Evolutionary conservation across 495 filamentous ascomycete species (phyloP).

Genomic region (Podospora bellae-mahoneyi): DNA sequence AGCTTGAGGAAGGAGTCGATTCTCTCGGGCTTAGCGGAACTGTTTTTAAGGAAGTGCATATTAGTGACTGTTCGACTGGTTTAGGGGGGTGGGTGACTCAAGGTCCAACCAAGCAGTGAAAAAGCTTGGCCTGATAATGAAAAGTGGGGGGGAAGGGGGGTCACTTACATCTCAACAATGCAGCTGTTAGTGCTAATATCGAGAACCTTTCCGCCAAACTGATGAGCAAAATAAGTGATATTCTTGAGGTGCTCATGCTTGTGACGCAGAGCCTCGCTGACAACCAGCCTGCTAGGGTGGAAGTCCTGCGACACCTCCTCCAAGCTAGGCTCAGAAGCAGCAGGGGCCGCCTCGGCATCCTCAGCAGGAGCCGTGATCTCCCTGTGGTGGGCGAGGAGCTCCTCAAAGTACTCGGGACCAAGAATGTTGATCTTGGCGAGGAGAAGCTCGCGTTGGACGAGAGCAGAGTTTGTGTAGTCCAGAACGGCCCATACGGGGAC

Average conservation of each 20-base stretch:
- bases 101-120: slow-evolving; percentile 21
- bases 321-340: slow-evolving; percentile 31
- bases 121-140: slow-evolving; percentile 1
- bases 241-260: slow-evolving; percentile 96
- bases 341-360: slow-evolving; percentile 35
- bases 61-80: background rate
- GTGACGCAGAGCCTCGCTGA: slow-evolving; percentile 82
- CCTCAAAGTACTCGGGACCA: slow-evolving; percentile 96
- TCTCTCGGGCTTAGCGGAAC: slow-evolving; percentile 85
- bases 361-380: slow-evolving; percentile 53
- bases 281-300: slow-evolving; percentile 80
- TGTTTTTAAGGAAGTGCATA: slow-evolving; percentile 31
- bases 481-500: slow-evolving; percentile 98
- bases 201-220: slow-evolving; percentile 94
- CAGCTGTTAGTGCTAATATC: slow-evolving; percentile 98
- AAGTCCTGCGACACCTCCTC: slow-evolving; percentile 59
- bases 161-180: slow-evolving; percentile 93
- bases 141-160: background rate
- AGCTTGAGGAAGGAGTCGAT: slow-evolving; percentile 98
- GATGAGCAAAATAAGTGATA: slow-evolving; percentile 92
- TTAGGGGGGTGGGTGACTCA: background rate
- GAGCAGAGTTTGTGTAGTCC: slow-evolving; percentile 86
- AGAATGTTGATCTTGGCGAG: slow-evolving; percentile 96
- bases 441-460: slow-evolving; percentile 94
- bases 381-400: slow-evolving; percentile 89